Percentiles rank a stretch among this genome's conserved stretches.
Conservation (phyloP, 2,329 filamentous ascomycete genomes). For the Cercospora sp. region DNA sequence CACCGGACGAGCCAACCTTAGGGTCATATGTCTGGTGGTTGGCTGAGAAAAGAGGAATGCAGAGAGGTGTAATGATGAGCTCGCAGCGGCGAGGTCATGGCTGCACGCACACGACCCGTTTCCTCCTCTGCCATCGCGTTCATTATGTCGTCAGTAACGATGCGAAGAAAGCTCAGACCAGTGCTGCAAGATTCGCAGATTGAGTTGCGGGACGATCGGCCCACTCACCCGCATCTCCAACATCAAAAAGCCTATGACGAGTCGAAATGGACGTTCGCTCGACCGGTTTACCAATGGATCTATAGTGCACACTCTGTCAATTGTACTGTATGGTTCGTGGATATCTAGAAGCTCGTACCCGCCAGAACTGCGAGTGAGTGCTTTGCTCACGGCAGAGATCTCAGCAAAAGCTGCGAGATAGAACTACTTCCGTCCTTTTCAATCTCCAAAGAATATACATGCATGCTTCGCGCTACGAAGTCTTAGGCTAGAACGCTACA, state of each 20-base stretch:
- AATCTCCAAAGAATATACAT: not conserved
- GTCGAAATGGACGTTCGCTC: not conserved
- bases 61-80: not conserved
- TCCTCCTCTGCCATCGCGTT: constrained; percentile 6
- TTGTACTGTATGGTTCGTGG: not conserved
- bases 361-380: too few species aligned
- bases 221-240: not conserved
- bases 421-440: too few species aligned
- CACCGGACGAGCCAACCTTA: constrained; percentile 1
- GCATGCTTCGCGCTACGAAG: constrained; percentile 5
- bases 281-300: not conserved
- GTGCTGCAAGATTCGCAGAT: constrained; percentile 1
- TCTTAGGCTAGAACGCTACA: constrained; percentile 8
- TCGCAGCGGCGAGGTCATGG: not conserved
- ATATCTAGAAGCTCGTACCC: not conserved
- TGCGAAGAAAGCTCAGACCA: constrained; percentile 2
- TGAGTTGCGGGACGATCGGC: constrained; percentile 6
- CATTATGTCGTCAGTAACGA: constrained; percentile 7
- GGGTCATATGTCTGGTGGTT: constrained; percentile 3
- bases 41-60: not conserved
- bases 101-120: constrained; percentile 5
- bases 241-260: constrained; percentile 8
- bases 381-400: not conserved
- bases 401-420: too few species aligned
- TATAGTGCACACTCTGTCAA: not conserved